Evolutionary conservation across 345 rosid species (phyloP).

Genomic region (Eucalyptus cloeziana): DNA sequence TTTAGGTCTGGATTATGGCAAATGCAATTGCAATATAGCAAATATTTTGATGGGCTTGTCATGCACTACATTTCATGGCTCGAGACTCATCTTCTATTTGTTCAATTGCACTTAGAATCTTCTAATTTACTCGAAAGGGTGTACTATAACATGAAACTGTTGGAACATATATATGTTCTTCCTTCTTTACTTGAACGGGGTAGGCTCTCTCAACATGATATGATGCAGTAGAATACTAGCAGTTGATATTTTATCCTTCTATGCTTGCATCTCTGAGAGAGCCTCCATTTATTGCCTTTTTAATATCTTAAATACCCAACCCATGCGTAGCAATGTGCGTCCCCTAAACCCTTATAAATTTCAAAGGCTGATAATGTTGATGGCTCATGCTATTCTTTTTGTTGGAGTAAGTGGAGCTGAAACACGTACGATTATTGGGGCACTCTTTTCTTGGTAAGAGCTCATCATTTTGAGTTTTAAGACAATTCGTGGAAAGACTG

Average conservation of each 20-base stretch:
- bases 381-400: background rate
- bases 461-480: no score
- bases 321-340: background rate
- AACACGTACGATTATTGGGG: background rate
- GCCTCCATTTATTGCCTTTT: background rate
- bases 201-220: constrained; percentile 8
- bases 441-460: background rate
- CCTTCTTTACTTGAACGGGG: background rate
- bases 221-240: background rate
- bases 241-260: background rate
- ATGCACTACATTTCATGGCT: background rate
- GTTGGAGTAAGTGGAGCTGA: background rate
- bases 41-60: background rate
- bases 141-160: background rate
- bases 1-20: background rate
- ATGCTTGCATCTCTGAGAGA: background rate
- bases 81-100: background rate
- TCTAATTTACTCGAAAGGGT: background rate
- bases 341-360: background rate
- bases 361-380: background rate
- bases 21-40: background rate
- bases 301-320: background rate
- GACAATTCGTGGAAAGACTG: background rate
- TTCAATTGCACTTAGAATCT: background rate
- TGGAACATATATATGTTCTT: background rate